Evolutionary conservation across 164 flowering plant species (phyloP), one percentile per base, ranked within the genome.

Genomic region (Kalanchoe fedtschenkoi): DNA sequence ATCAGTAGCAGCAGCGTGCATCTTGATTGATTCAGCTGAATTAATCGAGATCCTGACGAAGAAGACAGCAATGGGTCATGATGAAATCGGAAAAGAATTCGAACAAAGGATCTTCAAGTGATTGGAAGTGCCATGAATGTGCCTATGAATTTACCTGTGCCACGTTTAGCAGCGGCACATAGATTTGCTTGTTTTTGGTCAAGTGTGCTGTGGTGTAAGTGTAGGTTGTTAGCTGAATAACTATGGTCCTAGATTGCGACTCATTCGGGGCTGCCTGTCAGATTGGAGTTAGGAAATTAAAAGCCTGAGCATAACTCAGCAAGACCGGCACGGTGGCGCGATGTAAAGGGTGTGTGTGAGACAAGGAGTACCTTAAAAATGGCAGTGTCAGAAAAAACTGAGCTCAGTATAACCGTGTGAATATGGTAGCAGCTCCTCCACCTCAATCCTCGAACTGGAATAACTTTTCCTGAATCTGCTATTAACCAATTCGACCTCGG

Each of bases 401-500:
- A 84, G 81, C 57, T 87, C 93, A 35, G 93, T 87, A 65, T 84
- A 87, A 69, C 88, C 89, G 70, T 77, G 80, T 33, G 89, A 74
- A 68, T 81, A 79, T 16, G 89, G 89, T 55, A 82, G 75, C 29
- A 85, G 72, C 68, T 87, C 95, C 66, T 85, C 95, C 0, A 75
- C 86, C 71, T 76, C 84, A 75, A 85, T 63, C 65, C 87, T 76
- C 47, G 87, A 78, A 69, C 80, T 81, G 30, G 88, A 86, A 64
- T 72, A 78, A 60, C 80, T 78, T 75, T 74, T 81, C 69, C 67
- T 83, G 19, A 78, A 62, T 59, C 83, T 71, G 62, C 62, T 70
- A 58, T 73, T 77, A 58, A 70, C 65, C 10, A 83, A 81, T 74
- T 80, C 83, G 62, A 87, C 89, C 75, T 87, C 93, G 34, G 85